Percentiles rank a stretch among this genome's conserved stretches.
Conservation (phyloP, 2,329 filamentous ascomycete species). For the Parastagonospora avenae region DNA sequence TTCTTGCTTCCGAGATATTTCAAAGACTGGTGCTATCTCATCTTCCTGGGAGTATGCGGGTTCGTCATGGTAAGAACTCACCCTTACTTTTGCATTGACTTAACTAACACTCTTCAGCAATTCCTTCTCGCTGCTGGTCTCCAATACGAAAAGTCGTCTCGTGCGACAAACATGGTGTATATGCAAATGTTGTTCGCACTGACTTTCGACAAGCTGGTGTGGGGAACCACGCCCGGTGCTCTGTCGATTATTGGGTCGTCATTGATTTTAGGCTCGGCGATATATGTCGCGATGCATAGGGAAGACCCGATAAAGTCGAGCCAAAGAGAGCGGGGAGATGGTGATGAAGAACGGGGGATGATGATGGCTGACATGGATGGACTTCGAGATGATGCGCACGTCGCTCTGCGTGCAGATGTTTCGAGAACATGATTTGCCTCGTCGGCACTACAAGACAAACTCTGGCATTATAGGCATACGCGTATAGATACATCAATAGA, state of each 20-base stretch:
- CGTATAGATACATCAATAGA: too few species aligned
- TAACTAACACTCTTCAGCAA: constrained; percentile 57
- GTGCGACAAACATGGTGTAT: constrained; percentile 71
- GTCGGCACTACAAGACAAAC: too few species aligned
- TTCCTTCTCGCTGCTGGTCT: constrained; percentile 81
- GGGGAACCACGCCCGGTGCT: constrained; percentile 62
- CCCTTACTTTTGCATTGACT: background rate
- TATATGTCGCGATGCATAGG: constrained; percentile 66
- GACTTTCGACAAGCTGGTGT: constrained; percentile 67
- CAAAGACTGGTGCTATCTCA: constrained; percentile 69
- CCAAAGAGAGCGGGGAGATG: constrained; percentile 15
- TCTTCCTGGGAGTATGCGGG: constrained; percentile 73
- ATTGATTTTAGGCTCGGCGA: constrained; percentile 68
- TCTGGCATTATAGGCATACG: too few species aligned
- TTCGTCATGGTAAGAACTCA: constrained; percentile 66
- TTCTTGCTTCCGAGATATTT: constrained; percentile 61
- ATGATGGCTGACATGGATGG: constrained; percentile 25
- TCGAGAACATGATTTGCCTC: background rate
- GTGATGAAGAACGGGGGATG: constrained; percentile 43
- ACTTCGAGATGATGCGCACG: constrained; percentile 13
- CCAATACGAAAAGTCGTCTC: constrained; percentile 68
- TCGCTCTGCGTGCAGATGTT: constrained; percentile 18
- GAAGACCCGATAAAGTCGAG: constrained; percentile 39
- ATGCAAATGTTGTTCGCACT: constrained; percentile 73
- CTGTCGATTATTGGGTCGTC: constrained; percentile 66